These are phyloP conservation scores for Aegilops longissima DNA, from an alignment of 176 grass and related monocot genomes.

Conservation along the genomic window DNA sequence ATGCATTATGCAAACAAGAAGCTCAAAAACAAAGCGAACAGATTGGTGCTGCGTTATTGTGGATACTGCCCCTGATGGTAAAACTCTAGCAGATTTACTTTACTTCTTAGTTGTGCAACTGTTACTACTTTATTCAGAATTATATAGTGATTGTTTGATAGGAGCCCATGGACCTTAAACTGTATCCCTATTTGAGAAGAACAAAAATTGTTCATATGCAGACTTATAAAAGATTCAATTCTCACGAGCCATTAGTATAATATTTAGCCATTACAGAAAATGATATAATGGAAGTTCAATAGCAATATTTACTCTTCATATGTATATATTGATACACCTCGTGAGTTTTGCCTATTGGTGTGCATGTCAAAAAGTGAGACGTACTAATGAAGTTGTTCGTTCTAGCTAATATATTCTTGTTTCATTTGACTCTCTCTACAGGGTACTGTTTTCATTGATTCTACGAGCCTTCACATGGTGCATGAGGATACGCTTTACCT, in stretches of 20 bases:
- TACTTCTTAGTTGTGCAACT: neutral
- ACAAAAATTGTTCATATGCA: neutral
- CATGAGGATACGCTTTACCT: too few relatives aligned
- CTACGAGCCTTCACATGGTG: neutral
- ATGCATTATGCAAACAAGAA: neutral
- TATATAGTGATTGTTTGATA: neutral
- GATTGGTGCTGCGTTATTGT: neutral
- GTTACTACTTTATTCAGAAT: neutral
- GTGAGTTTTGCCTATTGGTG: neutral
- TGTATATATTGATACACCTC: neutral
- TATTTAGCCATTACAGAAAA: neutral
- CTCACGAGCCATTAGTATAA: neutral
- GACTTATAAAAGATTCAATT: neutral
- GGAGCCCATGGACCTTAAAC: neutral
- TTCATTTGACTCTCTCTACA: neutral
- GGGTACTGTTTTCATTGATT: neutral
- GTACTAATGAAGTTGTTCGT: neutral
- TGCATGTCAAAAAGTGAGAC: neutral
- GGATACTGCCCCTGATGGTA: neutral
- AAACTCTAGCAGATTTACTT: neutral
- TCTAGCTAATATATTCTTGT: neutral
- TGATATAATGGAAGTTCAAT: neutral
- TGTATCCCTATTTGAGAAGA: neutral
- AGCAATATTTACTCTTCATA: neutral
- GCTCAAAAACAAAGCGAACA: neutral